These are phyloP conservation scores for Pyrenochaeta sp. DNA, from an alignment of 2,329 filamentous ascomycete genomes.

Conservation along the genomic window DNA sequence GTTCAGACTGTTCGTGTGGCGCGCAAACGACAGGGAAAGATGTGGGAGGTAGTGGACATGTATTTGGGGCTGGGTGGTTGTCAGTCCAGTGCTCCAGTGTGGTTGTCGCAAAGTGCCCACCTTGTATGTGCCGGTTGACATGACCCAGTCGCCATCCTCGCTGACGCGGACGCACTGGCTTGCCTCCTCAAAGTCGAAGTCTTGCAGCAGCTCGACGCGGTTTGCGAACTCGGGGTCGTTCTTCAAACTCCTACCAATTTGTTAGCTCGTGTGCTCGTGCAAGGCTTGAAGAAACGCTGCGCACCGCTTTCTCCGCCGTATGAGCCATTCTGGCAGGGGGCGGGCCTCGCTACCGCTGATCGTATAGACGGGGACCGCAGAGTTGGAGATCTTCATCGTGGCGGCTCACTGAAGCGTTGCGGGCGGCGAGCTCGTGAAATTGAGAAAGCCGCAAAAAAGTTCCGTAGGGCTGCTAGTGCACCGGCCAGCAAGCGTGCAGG, in stretches of 20 bases:
- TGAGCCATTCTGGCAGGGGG: conserved; percentile 94
- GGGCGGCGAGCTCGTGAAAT: conserved; percentile 1
- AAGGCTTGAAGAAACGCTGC: not conserved
- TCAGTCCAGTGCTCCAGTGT: conserved; percentile 2
- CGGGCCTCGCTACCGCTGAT: conserved; percentile 89
- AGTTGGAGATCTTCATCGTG: conserved; percentile 82
- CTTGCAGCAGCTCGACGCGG: conserved; percentile 91
- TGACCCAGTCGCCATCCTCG: conserved; percentile 90
- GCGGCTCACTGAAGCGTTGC: conserved; percentile 14
- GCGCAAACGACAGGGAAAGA: conserved; percentile 88
- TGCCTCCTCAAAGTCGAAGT: conserved; percentile 97
- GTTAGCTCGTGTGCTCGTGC: conserved; percentile 9
- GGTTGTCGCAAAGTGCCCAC: conserved; percentile 8
- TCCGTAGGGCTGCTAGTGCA: conserved; percentile 10
- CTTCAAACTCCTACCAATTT: conserved; percentile 71
- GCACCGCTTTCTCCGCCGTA: conserved; percentile 76
- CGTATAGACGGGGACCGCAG: conserved; percentile 89
- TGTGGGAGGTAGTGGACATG: conserved; percentile 96
- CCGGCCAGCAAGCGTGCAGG: not conserved
- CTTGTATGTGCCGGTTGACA: conserved; percentile 40
- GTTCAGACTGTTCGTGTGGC: conserved; percentile 92
- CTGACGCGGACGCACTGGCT: conserved; percentile 89
- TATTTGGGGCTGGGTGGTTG: conserved; percentile 79
- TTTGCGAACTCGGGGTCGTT: conserved; percentile 92
- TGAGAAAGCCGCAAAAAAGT: conserved; percentile 8